Conservation (phyloP, 345 rosid genomes). For the Draba incana region DNA sequence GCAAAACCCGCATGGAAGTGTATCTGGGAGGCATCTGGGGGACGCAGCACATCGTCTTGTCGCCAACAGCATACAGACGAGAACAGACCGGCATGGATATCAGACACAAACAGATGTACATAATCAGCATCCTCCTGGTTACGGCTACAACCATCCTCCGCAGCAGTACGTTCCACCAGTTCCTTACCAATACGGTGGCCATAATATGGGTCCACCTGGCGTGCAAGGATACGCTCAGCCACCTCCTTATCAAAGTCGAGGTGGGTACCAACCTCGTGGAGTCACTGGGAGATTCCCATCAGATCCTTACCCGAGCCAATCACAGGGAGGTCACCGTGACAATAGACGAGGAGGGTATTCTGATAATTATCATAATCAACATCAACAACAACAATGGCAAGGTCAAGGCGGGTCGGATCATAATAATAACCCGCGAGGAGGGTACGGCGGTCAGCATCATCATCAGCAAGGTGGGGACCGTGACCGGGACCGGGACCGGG, state of each 20-base stretch:
- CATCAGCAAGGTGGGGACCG: slow-evolving; percentile 35
- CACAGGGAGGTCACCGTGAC: slow-evolving; percentile 47
- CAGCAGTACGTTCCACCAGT: slow-evolving; percentile 39
- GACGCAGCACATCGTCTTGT: slow-evolving; percentile 83
- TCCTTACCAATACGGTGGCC: slow-evolving; percentile 39
- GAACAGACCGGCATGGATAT: slow-evolving; percentile 47
- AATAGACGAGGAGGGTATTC: slow-evolving; percentile 33
- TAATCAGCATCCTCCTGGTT: slow-evolving; percentile 43
- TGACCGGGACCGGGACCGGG: neutral
- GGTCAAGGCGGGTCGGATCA: slow-evolving; percentile 33
- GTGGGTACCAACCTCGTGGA: slow-evolving; percentile 46
- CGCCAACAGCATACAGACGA: slow-evolving; percentile 62
- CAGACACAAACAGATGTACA: slow-evolving; percentile 36
- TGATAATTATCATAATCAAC: slow-evolving; percentile 38
- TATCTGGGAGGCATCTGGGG: slow-evolving; percentile 76
- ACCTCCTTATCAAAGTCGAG: slow-evolving; percentile 37
- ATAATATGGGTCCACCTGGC: slow-evolving; percentile 32
- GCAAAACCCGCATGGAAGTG: slow-evolving; percentile 61
- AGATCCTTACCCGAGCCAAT: slow-evolving; percentile 42
- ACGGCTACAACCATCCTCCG: slow-evolving; percentile 34
- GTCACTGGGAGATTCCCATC: slow-evolving; percentile 44
- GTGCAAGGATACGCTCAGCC: slow-evolving; percentile 39
- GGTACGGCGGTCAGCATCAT: slow-evolving; percentile 36
- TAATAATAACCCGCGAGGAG: slow-evolving; percentile 36
- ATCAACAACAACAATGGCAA: slow-evolving; percentile 40